Percentiles rank a stretch among this genome's conserved stretches.
phyloP scores from a whole-genome alignment of 441 rosid genomes.

The Lepidium campestre region DNA sequence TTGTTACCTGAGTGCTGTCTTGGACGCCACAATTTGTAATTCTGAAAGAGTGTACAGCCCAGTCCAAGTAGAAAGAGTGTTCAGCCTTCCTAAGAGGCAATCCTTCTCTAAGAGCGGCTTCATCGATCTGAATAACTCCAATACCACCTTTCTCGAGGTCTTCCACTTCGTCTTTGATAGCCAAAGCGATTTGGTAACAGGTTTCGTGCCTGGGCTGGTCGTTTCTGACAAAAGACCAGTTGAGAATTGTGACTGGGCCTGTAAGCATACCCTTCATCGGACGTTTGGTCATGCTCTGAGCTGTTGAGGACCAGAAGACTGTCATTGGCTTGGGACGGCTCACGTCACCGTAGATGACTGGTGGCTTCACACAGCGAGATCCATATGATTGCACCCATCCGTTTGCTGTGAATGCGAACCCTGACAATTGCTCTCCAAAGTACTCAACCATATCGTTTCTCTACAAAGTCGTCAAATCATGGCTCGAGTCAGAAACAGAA shows the following conservation, averaged over 20 bases:
- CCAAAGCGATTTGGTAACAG: conserved; percentile 96
- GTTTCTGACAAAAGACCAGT: conserved; percentile 97
- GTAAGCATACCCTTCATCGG: conserved; percentile 99
- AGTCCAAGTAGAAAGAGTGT: conserved; percentile 90
- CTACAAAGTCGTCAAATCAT: conserved; percentile 34
- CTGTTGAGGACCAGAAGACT: conserved; percentile 89
- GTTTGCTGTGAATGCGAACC: conserved; percentile 86
- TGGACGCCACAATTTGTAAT: conserved; percentile 85
- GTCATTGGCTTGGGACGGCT: conserved; percentile 99
- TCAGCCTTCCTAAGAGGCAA: conserved; percentile 93
- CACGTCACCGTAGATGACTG: conserved; percentile 94
- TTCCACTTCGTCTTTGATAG: conserved; percentile 95
- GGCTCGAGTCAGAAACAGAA: conserved; percentile 18
- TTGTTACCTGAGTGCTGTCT: conserved; percentile 83
- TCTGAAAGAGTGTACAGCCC: conserved; percentile 99
- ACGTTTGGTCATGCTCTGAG: conserved; percentile 92
- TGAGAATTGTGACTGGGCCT: conserved; percentile 94
- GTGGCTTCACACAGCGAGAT: conserved; percentile 97
- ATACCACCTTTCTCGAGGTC: conserved; percentile 92
- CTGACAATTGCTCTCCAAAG: conserved; percentile 95
- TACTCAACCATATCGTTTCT: conserved; percentile 99
- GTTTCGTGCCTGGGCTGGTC: conserved; percentile 96
- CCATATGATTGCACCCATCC: conserved; percentile 99
- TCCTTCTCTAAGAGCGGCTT: conserved; percentile 93
- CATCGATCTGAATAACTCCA: conserved; percentile 89